Evolutionary conservation across 2,329 filamentous ascomycete genomes (phyloP), one percentile per base, ranked within the genome.

Genomic region (Diaporthe destruens): DNA sequence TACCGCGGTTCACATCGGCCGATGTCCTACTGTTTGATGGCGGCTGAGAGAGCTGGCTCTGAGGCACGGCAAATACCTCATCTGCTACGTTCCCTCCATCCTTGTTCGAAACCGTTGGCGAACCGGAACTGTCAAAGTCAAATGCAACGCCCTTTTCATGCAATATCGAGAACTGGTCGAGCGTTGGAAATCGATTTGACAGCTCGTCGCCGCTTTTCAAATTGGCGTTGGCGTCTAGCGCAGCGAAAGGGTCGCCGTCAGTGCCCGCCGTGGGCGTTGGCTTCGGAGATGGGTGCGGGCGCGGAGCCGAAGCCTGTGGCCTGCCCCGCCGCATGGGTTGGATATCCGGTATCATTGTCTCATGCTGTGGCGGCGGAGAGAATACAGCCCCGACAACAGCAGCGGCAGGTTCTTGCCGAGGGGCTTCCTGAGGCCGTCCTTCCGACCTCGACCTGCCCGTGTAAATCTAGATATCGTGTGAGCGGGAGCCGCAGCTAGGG

Each of bases 321-420:
- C 94, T 88, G 5, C 96, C 96, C 83, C 96, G 89, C 74, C 96
- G 90, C 96, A 98, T 98, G 0, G 96, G 96, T 49, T 93, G 91
- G 74, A 99, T 94, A 32, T 98, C 94, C 11, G 96, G 96, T 70
- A 98, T 91, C 11, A 88, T 85, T 76, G 92, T 90, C 69, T 93
- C 89, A 76, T 93, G 89, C 71, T 93, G 90, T 34, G 90, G 84
- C 2, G 92, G 91, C n/a, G 93, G 91, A 7, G 94, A 90, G 78
- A 96, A 96, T 20, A 95, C 91, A 14, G 96, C 92, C 11, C 96
- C 95, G 42, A 97, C 90, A 42, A 90, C 86, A 6, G 92, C 89
- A 39, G 89, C 85, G 23, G 89, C 86, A 8, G 90, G 87, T 25
- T 87, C 81, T 18, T 87, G 80, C 18, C 91, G 88, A 12, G 88